Percentiles rank a stretch among this genome's conserved stretches.
phyloP scores from a whole-genome alignment of 2,329 filamentous ascomycete genomes.

The Cladosporium sp. region DNA sequence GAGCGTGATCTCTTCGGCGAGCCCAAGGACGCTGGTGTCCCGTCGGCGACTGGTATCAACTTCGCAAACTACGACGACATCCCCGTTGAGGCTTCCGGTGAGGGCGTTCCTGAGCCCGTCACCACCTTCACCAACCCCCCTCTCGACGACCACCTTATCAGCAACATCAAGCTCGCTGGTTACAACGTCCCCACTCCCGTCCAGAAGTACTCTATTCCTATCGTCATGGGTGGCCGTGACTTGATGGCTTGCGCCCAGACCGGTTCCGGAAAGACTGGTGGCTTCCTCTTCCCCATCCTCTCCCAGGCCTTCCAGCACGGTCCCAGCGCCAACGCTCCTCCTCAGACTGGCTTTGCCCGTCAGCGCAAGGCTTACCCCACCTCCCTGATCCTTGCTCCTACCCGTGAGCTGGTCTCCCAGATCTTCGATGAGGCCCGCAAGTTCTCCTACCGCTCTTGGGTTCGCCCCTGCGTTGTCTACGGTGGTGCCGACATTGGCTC shows the following conservation, averaged over 20 bases:
- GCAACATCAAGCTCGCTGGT: conserved; percentile 89
- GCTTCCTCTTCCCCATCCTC: conserved; percentile 98
- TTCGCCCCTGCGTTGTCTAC: conserved; percentile 96
- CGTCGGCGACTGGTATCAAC: conserved; percentile 98
- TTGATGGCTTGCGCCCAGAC: conserved; percentile 99
- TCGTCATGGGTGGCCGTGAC: conserved; percentile 96
- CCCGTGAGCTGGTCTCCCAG: conserved; percentile 96
- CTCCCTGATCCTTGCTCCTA: conserved; percentile 91
- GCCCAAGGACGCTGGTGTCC: conserved; percentile 78
- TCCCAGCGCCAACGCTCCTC: conserved; percentile 67
- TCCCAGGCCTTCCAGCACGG: conserved; percentile 95
- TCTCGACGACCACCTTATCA: conserved; percentile 87
- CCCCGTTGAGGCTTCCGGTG: conserved; percentile 93
- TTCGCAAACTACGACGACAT: conserved; percentile 99
- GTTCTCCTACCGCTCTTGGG: conserved; percentile 98
- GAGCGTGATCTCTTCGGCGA: conserved; percentile 96
- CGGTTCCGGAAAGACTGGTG: conserved; percentile 99
- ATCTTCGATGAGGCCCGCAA: conserved; percentile 98
- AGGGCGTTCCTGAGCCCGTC: conserved; percentile 89
- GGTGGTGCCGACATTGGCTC: conserved; percentile 98
- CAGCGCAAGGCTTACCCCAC: conserved; percentile 98
- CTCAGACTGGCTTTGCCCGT: conserved; percentile 75
- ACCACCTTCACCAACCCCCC: conserved; percentile 90
- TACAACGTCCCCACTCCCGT: conserved; percentile 97
- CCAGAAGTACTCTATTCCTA: conserved; percentile 99